Base-by-base conservation (phyloP, 345 rosid genomes). In the Gossypium mustelinum region DNA sequence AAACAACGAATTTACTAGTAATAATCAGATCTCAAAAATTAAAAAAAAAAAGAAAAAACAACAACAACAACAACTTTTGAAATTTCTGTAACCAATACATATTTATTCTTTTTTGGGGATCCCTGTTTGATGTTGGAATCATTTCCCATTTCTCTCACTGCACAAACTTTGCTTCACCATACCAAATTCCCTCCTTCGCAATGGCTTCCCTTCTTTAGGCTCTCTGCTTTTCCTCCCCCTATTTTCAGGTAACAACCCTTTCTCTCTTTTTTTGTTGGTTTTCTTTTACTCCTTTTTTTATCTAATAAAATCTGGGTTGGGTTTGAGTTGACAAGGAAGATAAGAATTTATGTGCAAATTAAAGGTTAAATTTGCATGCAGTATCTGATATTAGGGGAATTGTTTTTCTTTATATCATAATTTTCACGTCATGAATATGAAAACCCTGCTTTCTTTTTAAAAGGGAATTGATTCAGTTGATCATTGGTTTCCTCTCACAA, bases 121-220 rank as follows among this genome's bases (percentile, higher is more conserved):
- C 41, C 41, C 41, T 5, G 41, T 34, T 34, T 34, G 41, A 5
- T 34, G 41, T 5, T 34, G 41, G 55, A 51, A 51, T 14, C 52
- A 24, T 73, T 80, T 78, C 70, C 64, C 9, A 72, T 80, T 47
- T 81, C 75, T 80, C 73, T 43, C 70, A 11, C 29, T 50, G 63
- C 75, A 78, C 73, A 84, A 34, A 83, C 79, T 77, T 43, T 74
- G 69, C 79, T 72, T 44, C 41, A 61, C 73, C 73, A 56, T 71
- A 58, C 59, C 48, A 20, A 22, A 43, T 24, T 24, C 14, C 41
- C 20, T 45, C 55, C 67, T 56, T 71, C 16, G 43, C 45, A 9
- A 73, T 72, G 84, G 80, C 80, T 66, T 76, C 75, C 66, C 73
- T 41, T 67, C 73, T 50, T 48, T 57, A 77, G 22, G 57, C 75